Base-by-base conservation (phyloP, 2,329 filamentous ascomycete genomes). In the Myotisia sp. region DNA sequence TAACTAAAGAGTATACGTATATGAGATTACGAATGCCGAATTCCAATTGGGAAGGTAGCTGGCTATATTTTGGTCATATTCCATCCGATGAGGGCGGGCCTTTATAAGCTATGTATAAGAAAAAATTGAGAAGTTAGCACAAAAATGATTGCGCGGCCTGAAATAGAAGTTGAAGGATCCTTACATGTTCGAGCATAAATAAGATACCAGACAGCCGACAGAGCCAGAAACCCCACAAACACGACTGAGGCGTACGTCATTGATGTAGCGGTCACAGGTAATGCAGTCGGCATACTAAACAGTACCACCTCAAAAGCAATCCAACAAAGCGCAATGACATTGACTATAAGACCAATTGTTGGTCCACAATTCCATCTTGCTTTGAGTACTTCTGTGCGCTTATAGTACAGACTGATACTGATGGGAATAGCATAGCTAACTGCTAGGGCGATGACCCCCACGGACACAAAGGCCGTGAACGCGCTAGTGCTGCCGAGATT, bases 221-320 rank as follows among this genome's bases (percentile, higher is more conserved):
- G 64, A 17, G 56, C 55, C 36, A 61, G 61, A 40, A 76, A 74
- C 28, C 64, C 54, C 5, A 67, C 59, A 40, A 75, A 66, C 2
- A 76, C 70, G 1, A 73, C 70, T 26, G 60, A 61, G 2, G 69
- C 68, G 45, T 74, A 74, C 41, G 73, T 74, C 53, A 69, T 71
- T 34, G 63, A 64, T 1, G 55, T 62, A 1, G 56, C 56, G 1
- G 60, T 69, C 37, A 70, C 67, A 3, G 70, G 69, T 32, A 69
- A 52, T 18, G 63, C 63, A 9, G 60, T 64, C 1, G 71, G 71
- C 51, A 60, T 62, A 23, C 61, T 67, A 48, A 73, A 74, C 3
- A 74, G 45, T 2, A 71, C 58, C 20, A 68, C 42, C 45, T 70
- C 65, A 37, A 70, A 70, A 3, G 45, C 37, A 39, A 70, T 70